Percentiles rank a stretch among this genome's conserved stretches.
phyloP scores from a whole-genome alignment of 2,329 filamentous ascomycete genomes.

The Verticillium zaregamsianum region DNA sequence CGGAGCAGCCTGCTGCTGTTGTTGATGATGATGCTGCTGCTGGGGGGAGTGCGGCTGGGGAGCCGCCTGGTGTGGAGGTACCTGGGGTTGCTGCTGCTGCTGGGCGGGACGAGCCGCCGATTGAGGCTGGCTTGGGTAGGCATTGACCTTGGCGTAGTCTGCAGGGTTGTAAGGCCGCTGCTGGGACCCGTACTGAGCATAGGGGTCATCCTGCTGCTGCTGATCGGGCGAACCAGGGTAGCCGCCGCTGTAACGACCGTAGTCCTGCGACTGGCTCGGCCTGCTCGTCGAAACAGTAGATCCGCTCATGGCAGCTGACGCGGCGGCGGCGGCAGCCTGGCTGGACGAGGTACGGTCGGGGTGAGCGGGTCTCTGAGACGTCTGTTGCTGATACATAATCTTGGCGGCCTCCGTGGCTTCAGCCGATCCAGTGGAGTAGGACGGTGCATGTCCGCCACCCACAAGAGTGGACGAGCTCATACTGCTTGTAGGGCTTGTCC shows the following conservation, averaged over 20 bases:
- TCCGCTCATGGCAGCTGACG: constrained; percentile 53
- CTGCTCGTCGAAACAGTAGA: constrained; percentile 31
- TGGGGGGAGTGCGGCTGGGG: constrained; percentile 26
- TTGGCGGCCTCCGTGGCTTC: constrained; percentile 63
- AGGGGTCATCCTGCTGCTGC: constrained; percentile 20
- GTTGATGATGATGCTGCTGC: constrained; percentile 22
- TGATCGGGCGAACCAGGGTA: constrained; percentile 19
- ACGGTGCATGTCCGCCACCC: constrained; percentile 11
- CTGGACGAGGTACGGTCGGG: constrained; percentile 51
- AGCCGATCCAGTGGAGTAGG: constrained; percentile 24
- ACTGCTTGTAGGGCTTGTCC: constrained; percentile 38
- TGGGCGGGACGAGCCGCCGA: constrained; percentile 16
- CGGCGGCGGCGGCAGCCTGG: constrained; percentile 51
- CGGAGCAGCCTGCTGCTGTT: constrained; percentile 27
- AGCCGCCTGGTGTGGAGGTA: constrained; percentile 19
- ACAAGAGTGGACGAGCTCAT: constrained; percentile 22
- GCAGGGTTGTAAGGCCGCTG: constrained; percentile 73
- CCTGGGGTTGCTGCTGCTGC: constrained; percentile 27
- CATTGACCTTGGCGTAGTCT: constrained; percentile 64
- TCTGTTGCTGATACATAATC: constrained; percentile 52
- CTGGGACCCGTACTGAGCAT: constrained; percentile 32
- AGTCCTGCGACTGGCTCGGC: constrained; percentile 21
- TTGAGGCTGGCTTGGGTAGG: constrained; percentile 29
- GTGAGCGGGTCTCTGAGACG: constrained; percentile 44
- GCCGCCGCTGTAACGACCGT: constrained; percentile 26